Conservation (phyloP, 148 eudicot genomes). For the Vaccinium macrocarpon region DNA sequence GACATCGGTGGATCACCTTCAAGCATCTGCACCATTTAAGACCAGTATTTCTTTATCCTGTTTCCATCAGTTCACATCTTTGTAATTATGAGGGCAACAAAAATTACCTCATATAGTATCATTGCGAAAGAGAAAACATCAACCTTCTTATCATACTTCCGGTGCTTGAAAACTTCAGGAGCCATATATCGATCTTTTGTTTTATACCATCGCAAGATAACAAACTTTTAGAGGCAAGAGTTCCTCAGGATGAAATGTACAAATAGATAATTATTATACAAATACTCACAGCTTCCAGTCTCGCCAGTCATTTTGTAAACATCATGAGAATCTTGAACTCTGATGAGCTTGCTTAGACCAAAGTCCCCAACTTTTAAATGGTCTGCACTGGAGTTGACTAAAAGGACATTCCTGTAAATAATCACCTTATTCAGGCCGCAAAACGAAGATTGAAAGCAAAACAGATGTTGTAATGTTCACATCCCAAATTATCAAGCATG, state of each 20-base stretch:
- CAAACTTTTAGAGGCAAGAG: constrained; percentile 11
- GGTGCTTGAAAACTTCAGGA: constrained; percentile 96
- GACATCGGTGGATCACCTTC: constrained; percentile 84
- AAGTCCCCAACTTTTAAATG: constrained; percentile 98
- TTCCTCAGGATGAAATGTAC: background rate
- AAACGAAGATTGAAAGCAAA: background rate
- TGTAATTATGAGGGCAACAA: background rate
- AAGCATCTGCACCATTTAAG: constrained; percentile 53
- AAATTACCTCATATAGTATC: constrained; percentile 89
- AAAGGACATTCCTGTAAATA: constrained; percentile 78
- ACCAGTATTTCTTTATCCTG: constrained; percentile 8
- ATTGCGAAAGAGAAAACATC: constrained; percentile 96
- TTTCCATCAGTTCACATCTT: background rate
- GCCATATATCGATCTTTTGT: constrained; percentile 94
- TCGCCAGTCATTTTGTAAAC: constrained; percentile 98
- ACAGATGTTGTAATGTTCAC: background rate
- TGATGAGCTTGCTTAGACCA: constrained; percentile 95
- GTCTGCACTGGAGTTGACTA: constrained; percentile 91
- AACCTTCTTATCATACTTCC: constrained; percentile 94
- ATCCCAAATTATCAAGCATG: background rate
- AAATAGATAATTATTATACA: background rate
- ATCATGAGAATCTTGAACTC: constrained; percentile 84
- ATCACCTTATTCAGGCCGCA: constrained; percentile 20
- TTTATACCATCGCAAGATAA: constrained; percentile 20
- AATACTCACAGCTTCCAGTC: constrained; percentile 93